phyloP scores from a whole-genome alignment of 148 eudicot species.

The Drosera capensis region DNA sequence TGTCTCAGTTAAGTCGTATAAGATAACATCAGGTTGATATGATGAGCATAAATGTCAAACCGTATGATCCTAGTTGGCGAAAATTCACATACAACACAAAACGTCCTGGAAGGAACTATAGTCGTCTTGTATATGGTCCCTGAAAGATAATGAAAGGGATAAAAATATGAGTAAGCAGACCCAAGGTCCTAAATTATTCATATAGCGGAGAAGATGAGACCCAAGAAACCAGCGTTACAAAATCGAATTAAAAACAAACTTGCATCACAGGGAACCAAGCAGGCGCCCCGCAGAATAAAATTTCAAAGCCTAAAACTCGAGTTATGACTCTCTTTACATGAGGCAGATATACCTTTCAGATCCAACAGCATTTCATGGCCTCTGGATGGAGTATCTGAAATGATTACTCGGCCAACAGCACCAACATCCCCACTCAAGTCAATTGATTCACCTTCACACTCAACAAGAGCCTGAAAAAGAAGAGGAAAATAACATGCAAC shows the following conservation, averaged over 20 bases:
- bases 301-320: neutral
- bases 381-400: constrained; percentile 47
- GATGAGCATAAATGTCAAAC: neutral
- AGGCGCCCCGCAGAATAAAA: too few species aligned
- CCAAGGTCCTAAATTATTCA: too few species aligned
- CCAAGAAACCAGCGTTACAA: neutral
- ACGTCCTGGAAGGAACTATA: constrained; percentile 80
- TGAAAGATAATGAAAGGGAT: constrained; percentile 20
- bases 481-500: neutral
- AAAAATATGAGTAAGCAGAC: neutral
- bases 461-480: constrained; percentile 74
- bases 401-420: constrained; percentile 78
- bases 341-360: constrained; percentile 50
- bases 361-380: constrained; percentile 65
- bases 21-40: neutral
- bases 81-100: constrained; percentile 55
- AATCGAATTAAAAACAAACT: too few species aligned
- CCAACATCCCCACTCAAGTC: constrained; percentile 98
- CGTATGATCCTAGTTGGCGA: constrained; percentile 8
- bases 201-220: too few species aligned
- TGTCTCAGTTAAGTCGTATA: too few species aligned
- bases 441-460: constrained; percentile 94
- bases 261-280: too few species aligned
- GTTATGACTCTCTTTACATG: neutral
- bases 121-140: constrained; percentile 88